These are phyloP conservation scores for Skeletonema costatum DNA, from an alignment of 108 stramenopile species.

Conservation along the genomic window DNA sequence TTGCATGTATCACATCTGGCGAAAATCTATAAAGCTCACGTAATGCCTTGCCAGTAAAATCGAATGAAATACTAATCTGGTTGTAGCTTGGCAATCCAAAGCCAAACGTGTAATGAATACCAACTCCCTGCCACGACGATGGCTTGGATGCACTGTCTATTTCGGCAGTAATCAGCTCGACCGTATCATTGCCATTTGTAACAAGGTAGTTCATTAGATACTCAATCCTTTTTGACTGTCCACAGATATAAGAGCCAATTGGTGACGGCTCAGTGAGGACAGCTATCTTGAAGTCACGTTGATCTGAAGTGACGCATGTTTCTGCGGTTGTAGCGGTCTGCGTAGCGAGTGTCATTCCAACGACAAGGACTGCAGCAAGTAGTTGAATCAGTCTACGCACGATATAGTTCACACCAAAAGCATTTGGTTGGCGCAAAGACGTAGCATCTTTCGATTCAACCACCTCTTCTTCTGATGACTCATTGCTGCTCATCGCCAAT, in stretches of 20 bases:
- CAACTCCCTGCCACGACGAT: conserved; percentile 12
- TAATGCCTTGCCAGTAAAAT: conserved; percentile 22
- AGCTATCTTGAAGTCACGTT: conserved; percentile 3
- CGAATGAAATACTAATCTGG: conserved; percentile 34
- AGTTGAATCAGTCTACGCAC: neutral
- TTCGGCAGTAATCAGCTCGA: conserved; percentile 58
- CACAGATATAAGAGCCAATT: conserved; percentile 61
- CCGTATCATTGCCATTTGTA: conserved; percentile 45
- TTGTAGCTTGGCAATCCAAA: conserved; percentile 56
- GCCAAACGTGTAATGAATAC: conserved; percentile 48
- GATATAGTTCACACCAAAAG: neutral
- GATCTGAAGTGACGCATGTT: too few species aligned
- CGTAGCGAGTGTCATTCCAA: neutral
- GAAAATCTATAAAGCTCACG: conserved; percentile 13
- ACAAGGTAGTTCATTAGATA: conserved; percentile 52
- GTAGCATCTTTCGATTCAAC: neutral
- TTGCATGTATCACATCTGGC: conserved; percentile 81
- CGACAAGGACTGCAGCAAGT: neutral
- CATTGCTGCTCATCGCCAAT: neutral
- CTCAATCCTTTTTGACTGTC: conserved; percentile 70
- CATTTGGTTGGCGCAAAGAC: neutral
- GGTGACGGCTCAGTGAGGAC: conserved; percentile 25
- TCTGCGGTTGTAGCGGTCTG: neutral
- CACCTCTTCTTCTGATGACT: too few species aligned
- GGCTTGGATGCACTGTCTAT: conserved; percentile 9